A percentile compares a stretch with the other conserved stretches of the same genome.
Evolutionary conservation across 371 early-diverging fungal genomes (phyloP).

Genomic region (Blastocladiella emersonii): DNA sequence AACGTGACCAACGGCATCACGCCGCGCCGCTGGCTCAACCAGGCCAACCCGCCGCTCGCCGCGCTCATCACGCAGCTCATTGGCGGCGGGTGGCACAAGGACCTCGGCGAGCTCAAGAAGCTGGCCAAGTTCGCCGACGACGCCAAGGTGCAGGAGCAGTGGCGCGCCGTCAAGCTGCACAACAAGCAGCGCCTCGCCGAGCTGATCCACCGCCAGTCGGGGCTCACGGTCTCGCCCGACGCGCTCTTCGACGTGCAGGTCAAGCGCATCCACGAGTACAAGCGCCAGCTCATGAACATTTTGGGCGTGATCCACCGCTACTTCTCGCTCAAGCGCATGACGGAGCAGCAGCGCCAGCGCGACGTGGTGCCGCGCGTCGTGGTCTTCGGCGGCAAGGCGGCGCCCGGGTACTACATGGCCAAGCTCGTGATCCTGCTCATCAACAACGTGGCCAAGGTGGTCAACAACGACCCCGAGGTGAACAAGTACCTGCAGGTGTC

Average conservation of each 20-base stretch:
- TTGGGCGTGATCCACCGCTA: conserved; percentile 79
- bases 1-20: conserved; percentile 91
- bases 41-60: conserved; percentile 72
- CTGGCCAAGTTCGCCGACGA: conserved; percentile 47
- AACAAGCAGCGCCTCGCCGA: conserved; percentile 78
- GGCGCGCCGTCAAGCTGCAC: conserved; percentile 67
- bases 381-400: conserved; percentile 70
- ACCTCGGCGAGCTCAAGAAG: conserved; percentile 43
- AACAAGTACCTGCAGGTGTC: conserved; percentile 61
- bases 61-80: conserved; percentile 59
- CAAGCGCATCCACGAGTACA: conserved; percentile 92
- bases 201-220: conserved; percentile 47
- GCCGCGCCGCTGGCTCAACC: conserved; percentile 82
- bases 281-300: conserved; percentile 93
- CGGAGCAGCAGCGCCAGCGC: conserved; percentile 36
- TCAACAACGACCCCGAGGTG: conserved; percentile 64
- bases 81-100: conserved; percentile 56
- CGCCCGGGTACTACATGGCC: conserved; percentile 90
- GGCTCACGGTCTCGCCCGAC: conserved; percentile 55
- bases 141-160: conserved; percentile 50
- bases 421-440: conserved; percentile 91
- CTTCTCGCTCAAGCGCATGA: conserved; percentile 54
- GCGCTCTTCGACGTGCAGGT: conserved; percentile 87
- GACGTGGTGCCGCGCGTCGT: conserved; percentile 63
- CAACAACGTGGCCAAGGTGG: conserved; percentile 66